Evolutionary conservation across 2,329 filamentous ascomycete species (phyloP).

Genomic region (Sporothrix mexicana): DNA sequence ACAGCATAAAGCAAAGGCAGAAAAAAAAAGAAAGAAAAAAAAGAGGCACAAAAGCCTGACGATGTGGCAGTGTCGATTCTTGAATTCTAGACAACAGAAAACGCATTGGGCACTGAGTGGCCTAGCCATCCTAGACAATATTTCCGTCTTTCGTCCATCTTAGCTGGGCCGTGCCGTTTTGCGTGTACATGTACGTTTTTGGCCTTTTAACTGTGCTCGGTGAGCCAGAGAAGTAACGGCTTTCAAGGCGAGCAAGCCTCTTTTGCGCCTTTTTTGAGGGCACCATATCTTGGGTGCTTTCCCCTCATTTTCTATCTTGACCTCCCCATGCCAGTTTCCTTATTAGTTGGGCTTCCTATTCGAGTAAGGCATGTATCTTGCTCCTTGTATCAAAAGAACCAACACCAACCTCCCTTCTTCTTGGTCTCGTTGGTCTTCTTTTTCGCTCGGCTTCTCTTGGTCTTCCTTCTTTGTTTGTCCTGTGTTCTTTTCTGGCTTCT

Average conservation of each 20-base stretch:
- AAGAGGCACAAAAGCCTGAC: background rate
- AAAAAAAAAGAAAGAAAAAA: background rate
- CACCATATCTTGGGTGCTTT: background rate
- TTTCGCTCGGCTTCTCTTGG: background rate
- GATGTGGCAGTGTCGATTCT: background rate
- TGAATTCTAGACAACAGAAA: background rate
- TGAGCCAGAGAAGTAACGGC: slow-evolving; percentile 13
- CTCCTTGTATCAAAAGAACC: background rate
- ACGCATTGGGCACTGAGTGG: background rate
- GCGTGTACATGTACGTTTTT: background rate
- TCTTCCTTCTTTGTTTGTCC: background rate
- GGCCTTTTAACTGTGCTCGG: background rate
- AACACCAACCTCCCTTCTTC: background rate
- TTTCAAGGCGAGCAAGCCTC: background rate
- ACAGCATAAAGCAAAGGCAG: no score
- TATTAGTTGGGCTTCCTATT: slow-evolving; percentile 26
- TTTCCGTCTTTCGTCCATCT: no score
- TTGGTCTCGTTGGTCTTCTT: background rate
- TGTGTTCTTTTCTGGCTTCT: slow-evolving; percentile 3
- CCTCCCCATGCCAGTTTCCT: background rate
- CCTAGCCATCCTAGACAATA: background rate
- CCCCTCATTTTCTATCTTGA: background rate
- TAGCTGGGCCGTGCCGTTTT: background rate
- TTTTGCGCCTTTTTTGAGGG: background rate
- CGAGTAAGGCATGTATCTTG: background rate